A percentile compares a stretch with the other conserved stretches of the same genome.
Evolutionary conservation across 2,329 filamentous ascomycete species (phyloP).

Genomic region (Sarocladium strictum): DNA sequence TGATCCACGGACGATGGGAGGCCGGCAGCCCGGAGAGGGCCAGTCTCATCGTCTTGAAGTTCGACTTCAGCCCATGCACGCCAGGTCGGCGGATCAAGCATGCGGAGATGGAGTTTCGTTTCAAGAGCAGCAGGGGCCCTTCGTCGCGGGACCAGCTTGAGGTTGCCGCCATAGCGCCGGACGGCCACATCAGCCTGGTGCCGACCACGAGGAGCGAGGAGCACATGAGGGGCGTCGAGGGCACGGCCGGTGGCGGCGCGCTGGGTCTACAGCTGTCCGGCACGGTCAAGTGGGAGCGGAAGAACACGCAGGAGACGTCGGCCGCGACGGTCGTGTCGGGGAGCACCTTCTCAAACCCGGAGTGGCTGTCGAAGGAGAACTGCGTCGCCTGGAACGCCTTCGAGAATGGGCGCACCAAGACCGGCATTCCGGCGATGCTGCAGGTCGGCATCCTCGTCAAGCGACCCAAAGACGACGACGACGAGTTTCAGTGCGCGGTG

Average conservation of each 20-base stretch:
- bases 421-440: not conserved
- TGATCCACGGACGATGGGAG: not conserved
- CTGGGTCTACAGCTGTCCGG: not conserved
- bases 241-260: not conserved
- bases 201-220: not conserved
- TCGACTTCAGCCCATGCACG: not conserved
- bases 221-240: not conserved
- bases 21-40: not conserved
- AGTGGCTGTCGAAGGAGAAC: not conserved
- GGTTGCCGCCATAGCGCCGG: not conserved
- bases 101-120: not conserved
- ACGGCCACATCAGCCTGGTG: not conserved
- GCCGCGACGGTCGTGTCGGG: not conserved
- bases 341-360: not conserved
- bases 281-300: constrained; percentile 7
- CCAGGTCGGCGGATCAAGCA: not conserved
- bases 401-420: not conserved
- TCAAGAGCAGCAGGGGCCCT: not conserved
- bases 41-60: not conserved
- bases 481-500: not conserved
- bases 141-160: not conserved
- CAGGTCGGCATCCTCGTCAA: not conserved
- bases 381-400: not conserved
- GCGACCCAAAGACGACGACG: not conserved
- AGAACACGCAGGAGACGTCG: not conserved